Evolutionary conservation across 306 rosid species (phyloP).

Genomic region (Albizia julibrissin): DNA sequence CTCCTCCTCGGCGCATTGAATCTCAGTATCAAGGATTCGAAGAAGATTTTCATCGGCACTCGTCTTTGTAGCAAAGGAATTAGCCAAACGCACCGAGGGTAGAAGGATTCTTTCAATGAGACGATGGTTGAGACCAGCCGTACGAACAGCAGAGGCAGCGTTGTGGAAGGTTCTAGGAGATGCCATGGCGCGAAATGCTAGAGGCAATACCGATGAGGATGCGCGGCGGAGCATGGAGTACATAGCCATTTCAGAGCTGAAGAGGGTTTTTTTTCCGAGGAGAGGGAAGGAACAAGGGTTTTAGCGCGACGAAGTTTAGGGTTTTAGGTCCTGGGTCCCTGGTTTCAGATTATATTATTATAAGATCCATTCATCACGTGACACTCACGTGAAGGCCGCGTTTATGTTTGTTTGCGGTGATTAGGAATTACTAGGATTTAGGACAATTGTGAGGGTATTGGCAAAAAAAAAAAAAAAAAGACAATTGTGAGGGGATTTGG

Average conservation of each 20-base stretch:
- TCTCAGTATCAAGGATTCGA: conserved; percentile 57
- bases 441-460: too few species aligned
- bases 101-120: conserved; percentile 30
- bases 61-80: conserved; percentile 33
- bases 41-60: conserved; percentile 42
- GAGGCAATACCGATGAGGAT: conserved; percentile 50
- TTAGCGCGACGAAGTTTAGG: conserved; percentile 30
- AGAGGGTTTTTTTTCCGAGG: background rate
- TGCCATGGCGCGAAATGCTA: conserved; percentile 39
- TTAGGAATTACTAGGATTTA: too few species aligned
- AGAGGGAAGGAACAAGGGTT: conserved; percentile 18
- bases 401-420: background rate
- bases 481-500: background rate
- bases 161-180: conserved; percentile 56
- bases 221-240: conserved; percentile 67
- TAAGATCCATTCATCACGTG: background rate
- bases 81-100: conserved; percentile 52
- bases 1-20: conserved; percentile 52
- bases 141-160: conserved; percentile 37
- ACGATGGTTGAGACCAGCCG: conserved; percentile 15
- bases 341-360: background rate
- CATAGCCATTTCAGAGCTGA: conserved; percentile 49
- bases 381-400: background rate
- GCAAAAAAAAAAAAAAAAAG: too few species aligned
- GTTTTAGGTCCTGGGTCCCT: background rate